phyloP scores from a whole-genome alignment of 1,139 yeast genomes.

The Blastobotrys arbuscula region DNA sequence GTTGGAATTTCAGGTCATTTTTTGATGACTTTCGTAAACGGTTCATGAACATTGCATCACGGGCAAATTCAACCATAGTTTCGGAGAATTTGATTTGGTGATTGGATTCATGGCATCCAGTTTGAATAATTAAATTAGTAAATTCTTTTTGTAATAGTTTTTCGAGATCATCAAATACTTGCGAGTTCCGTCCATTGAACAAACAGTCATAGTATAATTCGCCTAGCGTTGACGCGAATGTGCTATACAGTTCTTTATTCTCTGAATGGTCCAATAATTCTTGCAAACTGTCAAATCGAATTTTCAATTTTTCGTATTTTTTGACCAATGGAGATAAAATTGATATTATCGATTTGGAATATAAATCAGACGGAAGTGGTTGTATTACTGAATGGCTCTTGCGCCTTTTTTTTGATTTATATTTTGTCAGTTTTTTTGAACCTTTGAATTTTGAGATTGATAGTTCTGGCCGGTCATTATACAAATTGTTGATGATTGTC shows the following conservation, averaged over 20 bases:
- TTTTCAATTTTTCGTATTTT: background rate
- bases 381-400: too few species aligned
- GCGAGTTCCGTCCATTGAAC: background rate
- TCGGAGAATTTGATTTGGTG: background rate
- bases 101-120: background rate
- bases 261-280: background rate
- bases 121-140: background rate
- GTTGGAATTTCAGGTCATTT: background rate
- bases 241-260: background rate
- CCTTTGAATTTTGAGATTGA: background rate
- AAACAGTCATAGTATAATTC: background rate
- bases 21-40: background rate
- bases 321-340: background rate
- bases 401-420: background rate
- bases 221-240: background rate
- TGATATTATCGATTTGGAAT: background rate
- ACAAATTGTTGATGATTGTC: background rate
- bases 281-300: background rate
- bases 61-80: constrained; percentile 1
- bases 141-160: background rate
- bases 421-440: background rate
- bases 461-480: background rate
- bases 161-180: background rate
- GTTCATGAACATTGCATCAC: constrained; percentile 1
- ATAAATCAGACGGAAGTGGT: background rate